phyloP scores from a whole-genome alignment of 1,284 basidiomycete species.

The Phellinidium pouzarii region DNA sequence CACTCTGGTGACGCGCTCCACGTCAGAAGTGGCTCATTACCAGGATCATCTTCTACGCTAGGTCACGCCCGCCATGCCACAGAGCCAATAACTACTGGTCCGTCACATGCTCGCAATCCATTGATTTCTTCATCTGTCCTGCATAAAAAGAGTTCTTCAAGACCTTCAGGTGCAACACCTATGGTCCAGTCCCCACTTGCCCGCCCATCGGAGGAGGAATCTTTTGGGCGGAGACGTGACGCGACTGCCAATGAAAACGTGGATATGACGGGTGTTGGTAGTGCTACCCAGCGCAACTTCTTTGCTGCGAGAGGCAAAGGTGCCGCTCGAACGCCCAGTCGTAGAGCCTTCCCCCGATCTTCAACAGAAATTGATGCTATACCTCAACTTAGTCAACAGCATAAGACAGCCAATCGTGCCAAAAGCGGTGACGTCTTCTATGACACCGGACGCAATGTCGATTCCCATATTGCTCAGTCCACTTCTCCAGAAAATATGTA shows the following conservation, averaged over 20 bases:
- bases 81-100: slow-evolving; percentile 5
- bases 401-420: not conserved
- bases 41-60: slow-evolving; percentile 18
- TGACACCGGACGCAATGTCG: slow-evolving; percentile 1
- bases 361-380: slow-evolving; percentile 9
- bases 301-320: not conserved
- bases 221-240: slow-evolving; percentile 26
- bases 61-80: slow-evolving; percentile 22
- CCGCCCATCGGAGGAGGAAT: slow-evolving; percentile 13
- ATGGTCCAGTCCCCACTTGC: slow-evolving; percentile 3
- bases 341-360: slow-evolving; percentile 10
- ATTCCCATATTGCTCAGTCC: not conserved
- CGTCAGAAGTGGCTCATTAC: slow-evolving; percentile 4
- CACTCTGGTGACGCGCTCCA: slow-evolving; percentile 13
- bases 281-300: slow-evolving; percentile 25
- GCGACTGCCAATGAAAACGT: slow-evolving; percentile 44
- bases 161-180: slow-evolving; percentile 33
- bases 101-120: not conserved
- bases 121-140: slow-evolving; percentile 5
- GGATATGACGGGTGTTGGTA: slow-evolving; percentile 60
- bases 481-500: slow-evolving; percentile 3
- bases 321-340: not conserved
- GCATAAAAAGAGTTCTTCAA: slow-evolving; percentile 25
- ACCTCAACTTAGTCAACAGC: not conserved
- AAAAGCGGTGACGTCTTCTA: slow-evolving; percentile 18